Percentiles rank a stretch among this genome's conserved stretches.
phyloP scores from a whole-genome alignment of 164 flowering plant genomes.

The Tetrastigma voinierianum region DNA sequence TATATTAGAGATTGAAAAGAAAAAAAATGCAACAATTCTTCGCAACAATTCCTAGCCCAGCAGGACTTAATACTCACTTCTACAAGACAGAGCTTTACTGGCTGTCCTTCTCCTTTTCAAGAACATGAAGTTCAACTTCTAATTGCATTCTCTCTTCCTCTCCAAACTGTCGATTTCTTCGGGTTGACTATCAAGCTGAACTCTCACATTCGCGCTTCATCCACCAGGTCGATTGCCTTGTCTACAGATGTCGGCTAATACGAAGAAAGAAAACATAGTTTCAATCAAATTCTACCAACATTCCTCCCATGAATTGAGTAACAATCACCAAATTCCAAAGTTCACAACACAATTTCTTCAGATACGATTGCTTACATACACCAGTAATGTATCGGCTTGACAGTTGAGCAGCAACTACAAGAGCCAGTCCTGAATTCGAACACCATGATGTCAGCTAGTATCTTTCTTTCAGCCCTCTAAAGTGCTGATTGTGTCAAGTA shows the following conservation, averaged over 20 bases:
- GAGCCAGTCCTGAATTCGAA: conserved; percentile 74
- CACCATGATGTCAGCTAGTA: conserved; percentile 98
- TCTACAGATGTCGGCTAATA: conserved; percentile 72
- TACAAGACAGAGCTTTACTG: conserved; percentile 74
- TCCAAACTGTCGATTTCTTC: conserved; percentile 87
- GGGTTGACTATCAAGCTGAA: conserved; percentile 89
- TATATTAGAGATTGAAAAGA: not conserved
- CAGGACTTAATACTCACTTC: conserved; percentile 54
- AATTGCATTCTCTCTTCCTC: conserved; percentile 75
- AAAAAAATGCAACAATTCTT: not conserved
- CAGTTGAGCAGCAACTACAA: conserved; percentile 66
- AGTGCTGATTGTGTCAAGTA: conserved; percentile 65
- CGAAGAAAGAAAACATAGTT: not conserved
- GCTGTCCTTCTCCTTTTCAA: conserved; percentile 94
- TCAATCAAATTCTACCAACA: not conserved
- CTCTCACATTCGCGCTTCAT: conserved; percentile 97
- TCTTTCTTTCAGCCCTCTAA: conserved; percentile 77
- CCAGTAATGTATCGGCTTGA: conserved; percentile 76
- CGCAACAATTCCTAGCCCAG: no score
- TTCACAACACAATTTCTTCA: not conserved
- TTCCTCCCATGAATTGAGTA: no score
- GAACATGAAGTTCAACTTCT: conserved; percentile 82
- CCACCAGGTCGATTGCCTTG: conserved; percentile 90
- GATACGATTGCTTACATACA: conserved; percentile 13
- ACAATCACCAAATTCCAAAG: no score